Evolutionary conservation across 345 rosid species (phyloP).

Genomic region (Cardamine occulta): DNA sequence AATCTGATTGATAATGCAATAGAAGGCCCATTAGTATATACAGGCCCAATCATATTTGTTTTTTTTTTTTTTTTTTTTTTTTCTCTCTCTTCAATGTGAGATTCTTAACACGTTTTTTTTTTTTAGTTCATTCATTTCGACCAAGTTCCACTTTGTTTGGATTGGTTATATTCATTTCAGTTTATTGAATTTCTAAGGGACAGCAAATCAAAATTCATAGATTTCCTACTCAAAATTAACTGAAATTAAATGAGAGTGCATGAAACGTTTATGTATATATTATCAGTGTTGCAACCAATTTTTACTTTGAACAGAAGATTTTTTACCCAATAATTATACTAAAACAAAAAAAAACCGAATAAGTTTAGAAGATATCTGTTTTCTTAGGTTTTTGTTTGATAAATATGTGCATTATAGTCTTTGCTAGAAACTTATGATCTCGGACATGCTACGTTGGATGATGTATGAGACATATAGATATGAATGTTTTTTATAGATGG

Average conservation of each 20-base stretch:
- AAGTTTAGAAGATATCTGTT: background rate
- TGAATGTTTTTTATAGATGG: background rate
- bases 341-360: background rate
- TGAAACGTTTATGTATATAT: background rate
- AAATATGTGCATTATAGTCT: background rate
- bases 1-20: background rate
- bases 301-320: background rate
- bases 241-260: background rate
- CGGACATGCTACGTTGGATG: background rate
- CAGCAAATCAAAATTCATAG: background rate
- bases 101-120: background rate
- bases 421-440: background rate
- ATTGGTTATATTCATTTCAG: background rate
- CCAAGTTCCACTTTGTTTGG: background rate
- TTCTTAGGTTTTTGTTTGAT: background rate
- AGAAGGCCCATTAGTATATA: constrained; percentile 2
- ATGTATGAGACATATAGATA: background rate
- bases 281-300: background rate
- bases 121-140: background rate
- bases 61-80: too few species aligned
- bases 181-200: background rate
- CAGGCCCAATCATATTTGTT: constrained; percentile 14
- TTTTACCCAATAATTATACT: background rate
- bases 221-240: background rate
- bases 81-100: too few species aligned